Evolutionary conservation across 1,284 basidiomycete genomes (phyloP), one percentile per base, ranked within the genome.

Genomic region (Trichosporon sp.): DNA sequence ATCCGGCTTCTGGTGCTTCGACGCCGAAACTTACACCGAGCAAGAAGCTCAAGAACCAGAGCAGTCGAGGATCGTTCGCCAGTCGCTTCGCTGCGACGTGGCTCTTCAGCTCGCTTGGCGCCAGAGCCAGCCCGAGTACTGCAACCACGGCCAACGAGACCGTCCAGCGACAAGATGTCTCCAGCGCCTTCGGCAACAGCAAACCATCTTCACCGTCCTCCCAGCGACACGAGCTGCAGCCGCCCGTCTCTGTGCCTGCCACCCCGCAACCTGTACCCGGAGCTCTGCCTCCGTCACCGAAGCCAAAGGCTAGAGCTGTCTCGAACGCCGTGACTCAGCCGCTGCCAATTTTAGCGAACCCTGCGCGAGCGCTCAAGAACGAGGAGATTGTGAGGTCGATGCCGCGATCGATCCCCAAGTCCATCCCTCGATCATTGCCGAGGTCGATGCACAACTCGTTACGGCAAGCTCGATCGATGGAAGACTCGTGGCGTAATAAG

Each of bases 21-120:
- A 81, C 81, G 0, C 81, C 81, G 0, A 77, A 74, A 61, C 54
- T 75, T 0, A 79, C 80, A 0, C 78, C 81, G 0, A 75, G 71
- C 16, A 78, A 77, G 66, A 76, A 74, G 31, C 72, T 84, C 4
- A 79, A 79, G 31, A 76, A 69, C 32, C 78, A 83, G 63, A 68
- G 76, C 19, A 83, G 82, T 68, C 77, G 76, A 67, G 77, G 79
- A 19, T 82, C 81, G 0, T 78, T 83, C 43, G 79, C 76, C 0
- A 75, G 76, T 38, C 74, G 78, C 8, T 76, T 82, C 51, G 80
- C 79, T 0, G 76, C 76, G 3, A 81, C 75, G 32, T 83, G 80
- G 80, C 72, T 83, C 4, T 79, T 82, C 61, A 76, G 78, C 26
- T 75, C 77, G 4, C 70, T 80, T 6, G 72, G 76, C 6, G 70